phyloP scores from a whole-genome alignment of 2,329 filamentous ascomycete genomes.

The Phoma herbarum region DNA sequence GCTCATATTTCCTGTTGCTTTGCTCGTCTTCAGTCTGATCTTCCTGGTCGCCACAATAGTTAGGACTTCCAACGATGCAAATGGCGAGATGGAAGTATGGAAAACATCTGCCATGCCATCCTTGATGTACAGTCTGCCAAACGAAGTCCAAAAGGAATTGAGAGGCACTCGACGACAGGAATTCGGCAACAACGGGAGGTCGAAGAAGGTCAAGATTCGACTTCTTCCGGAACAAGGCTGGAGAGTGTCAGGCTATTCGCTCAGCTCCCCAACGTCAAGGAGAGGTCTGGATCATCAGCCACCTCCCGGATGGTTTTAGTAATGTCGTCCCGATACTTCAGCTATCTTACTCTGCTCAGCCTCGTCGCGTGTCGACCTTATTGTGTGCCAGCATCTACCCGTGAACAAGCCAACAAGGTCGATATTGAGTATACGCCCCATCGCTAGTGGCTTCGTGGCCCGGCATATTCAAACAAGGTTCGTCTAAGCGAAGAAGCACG shows the following conservation, averaged over 20 bases:
- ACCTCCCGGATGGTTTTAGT: slow-evolving; percentile 22
- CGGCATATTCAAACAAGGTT: no score
- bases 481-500: no score
- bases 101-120: slow-evolving; percentile 42
- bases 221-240: slow-evolving; percentile 24
- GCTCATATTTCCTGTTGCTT: slow-evolving; percentile 38
- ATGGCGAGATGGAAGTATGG: slow-evolving; percentile 30
- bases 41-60: slow-evolving; percentile 40
- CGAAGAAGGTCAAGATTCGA: slow-evolving; percentile 21
- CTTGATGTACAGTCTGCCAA: slow-evolving; percentile 33
- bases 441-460: no score
- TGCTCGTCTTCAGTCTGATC: slow-evolving; percentile 31
- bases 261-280: neutral
- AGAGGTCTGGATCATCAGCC: slow-evolving; percentile 2
- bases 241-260: slow-evolving; percentile 23
- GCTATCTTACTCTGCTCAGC: no score
- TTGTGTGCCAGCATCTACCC: no score
- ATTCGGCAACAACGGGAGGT: neutral
- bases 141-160: slow-evolving; percentile 9
- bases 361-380: no score
- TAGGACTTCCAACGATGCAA: slow-evolving; percentile 26
- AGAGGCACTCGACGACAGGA: no score
- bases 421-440: no score
- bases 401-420: no score
- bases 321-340: no score